These are phyloP conservation scores for Septoria linicola DNA, from an alignment of 2,329 filamentous ascomycete species.

Conservation along the genomic window DNA sequence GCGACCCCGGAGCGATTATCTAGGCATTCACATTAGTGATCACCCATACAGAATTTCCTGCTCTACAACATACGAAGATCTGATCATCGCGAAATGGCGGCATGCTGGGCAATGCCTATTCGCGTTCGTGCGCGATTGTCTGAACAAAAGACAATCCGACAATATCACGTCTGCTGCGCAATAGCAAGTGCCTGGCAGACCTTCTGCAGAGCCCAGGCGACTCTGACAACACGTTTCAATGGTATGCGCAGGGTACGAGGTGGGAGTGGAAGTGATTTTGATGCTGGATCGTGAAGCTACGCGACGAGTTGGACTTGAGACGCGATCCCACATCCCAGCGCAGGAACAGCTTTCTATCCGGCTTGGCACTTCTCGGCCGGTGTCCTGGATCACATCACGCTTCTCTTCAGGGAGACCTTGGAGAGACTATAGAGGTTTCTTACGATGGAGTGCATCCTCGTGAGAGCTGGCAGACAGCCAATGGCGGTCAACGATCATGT, in stretches of 20 bases:
- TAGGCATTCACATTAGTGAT: constrained; percentile 17
- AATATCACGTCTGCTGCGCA: too few relatives aligned
- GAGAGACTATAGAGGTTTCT: background rate
- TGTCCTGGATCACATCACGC: too few relatives aligned
- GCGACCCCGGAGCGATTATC: constrained; percentile 79
- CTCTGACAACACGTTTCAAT: background rate
- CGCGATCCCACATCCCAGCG: constrained; percentile 9
- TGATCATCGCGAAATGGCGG: constrained; percentile 40
- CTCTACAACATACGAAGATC: constrained; percentile 31
- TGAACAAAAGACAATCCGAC: too few relatives aligned
- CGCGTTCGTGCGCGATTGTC: background rate
- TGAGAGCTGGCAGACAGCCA: too few relatives aligned
- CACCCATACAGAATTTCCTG: background rate
- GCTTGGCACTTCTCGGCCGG: too few relatives aligned
- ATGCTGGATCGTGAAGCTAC: background rate
- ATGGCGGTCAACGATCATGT: too few relatives aligned
- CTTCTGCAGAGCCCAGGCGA: too few relatives aligned
- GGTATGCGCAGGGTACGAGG: background rate
- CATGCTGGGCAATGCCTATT: constrained; percentile 27
- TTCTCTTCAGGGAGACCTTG: too few relatives aligned
- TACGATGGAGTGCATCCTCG: too few relatives aligned
- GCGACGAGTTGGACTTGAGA: constrained; percentile 12
- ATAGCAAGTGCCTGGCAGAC: too few relatives aligned
- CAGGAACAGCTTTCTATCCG: too few relatives aligned
- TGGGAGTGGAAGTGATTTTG: background rate